Base-by-base conservation (phyloP, 768 basidiomycete genomes). In the Amanita molliuscula region DNA sequence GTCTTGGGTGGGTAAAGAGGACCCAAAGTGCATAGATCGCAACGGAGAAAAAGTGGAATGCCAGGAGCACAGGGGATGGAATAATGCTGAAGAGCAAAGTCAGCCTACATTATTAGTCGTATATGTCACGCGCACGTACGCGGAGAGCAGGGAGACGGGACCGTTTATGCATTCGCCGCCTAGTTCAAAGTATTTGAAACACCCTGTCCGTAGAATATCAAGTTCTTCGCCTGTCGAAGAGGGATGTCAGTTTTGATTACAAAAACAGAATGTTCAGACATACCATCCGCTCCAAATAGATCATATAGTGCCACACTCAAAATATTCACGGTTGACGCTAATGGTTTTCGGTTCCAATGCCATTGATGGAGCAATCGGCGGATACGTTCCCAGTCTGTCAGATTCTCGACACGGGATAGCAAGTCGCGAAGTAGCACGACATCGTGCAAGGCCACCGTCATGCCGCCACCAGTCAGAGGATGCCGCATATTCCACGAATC, bases 401-500 rank as follows among this genome's bases (percentile, higher is more conserved):
- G 53, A 41, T 73, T 63, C 3, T 62, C 56, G 33, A 83, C 64
- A 21, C 70, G 56, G 1, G 67, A 67, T 0, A 96, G 69, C 52
- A 89, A 68, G 13, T 78, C 67, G 29, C 80, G 66, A 11, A 98
- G 73, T 28, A 88, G 56, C 11, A 91, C 84, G 4, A 87, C 85
- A 56, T 98, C 96, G 59, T 81, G 76, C 42, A 98, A 70, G 2
- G 92, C 93, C 34, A 97, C 95, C 0, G 93, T 94, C 96, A 99
- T 99, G 4, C 96, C 96, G 9, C 93, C 92, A 4, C 96, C 96
- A 0, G 96, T 99, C 18, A 99, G 75, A 1, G 96, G 96, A 65
- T 99, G 96, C 0, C 96, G 88, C 94, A 98, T 98, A 62, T 98
- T 99, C 86, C 91, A 95, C 2, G 95, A 82, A 62, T 98, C 96